Evolutionary conservation across 768 basidiomycete genomes (phyloP), one percentile per base, ranked within the genome.

Genomic region (Kwoniella newhampshirensis): DNA sequence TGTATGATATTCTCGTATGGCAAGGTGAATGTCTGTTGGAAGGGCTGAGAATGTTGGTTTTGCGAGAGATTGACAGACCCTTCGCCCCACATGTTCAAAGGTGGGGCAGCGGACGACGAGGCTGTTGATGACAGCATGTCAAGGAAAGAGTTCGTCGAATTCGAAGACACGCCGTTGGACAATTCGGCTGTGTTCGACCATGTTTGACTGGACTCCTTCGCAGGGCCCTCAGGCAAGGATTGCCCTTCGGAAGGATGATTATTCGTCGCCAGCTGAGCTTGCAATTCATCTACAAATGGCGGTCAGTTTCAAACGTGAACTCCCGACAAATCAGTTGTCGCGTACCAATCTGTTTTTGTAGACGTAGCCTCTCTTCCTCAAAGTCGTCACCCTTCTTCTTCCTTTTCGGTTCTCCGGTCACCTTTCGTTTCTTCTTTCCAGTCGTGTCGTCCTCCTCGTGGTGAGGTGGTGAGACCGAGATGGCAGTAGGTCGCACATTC

Each of bases 41-140:
- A 32, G 13, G 32, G 32, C 32, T 32, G 32, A 6, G 32, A 32
- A 13, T 32, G 6, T 13, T 32, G 32, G 32, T 13, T 32, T 32
- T 32, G 32, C 6, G 32, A 6, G 6, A 32, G 6, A 32, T 32
- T 6, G 32, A 32, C 13, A 13, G 32, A 6, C 7, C 13, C 32
- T 32, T 13, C 32, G 6, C 32, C 32, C 32, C 32, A 32, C 32
- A 32, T 6, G 32, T 6, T 32, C n/a, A n/a, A n/a, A n/a, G n/a
- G n/a, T n/a, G n/a, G n/a, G n/a, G n/a, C n/a, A n/a, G n/a, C n/a
- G n/a, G n/a, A n/a, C n/a, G n/a, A n/a, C n/a, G n/a, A n/a, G n/a
- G 71, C 71, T 6, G 71, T 60, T 17, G 71, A 63, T 0, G 70
- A 73, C 4, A 73, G 62, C 62, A 73, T 68, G 11, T 73, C 71